Evolutionary conservation across 148 eudicot species (phyloP).

Genomic region (Suaeda aralocaspica): DNA sequence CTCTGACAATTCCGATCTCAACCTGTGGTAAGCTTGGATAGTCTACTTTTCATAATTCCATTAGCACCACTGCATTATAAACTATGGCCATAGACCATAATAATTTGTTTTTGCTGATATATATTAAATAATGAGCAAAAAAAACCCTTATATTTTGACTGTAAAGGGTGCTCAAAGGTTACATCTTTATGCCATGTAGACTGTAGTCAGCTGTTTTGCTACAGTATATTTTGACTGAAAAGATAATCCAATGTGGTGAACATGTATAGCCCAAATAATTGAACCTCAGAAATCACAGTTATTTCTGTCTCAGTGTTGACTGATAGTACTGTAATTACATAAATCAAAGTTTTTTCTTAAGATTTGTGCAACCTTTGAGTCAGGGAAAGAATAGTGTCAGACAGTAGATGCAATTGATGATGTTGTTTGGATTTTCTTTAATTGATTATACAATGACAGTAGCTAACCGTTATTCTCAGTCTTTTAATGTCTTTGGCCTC

Average conservation of each 20-base stretch:
- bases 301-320: conserved; percentile 15
- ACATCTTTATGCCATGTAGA: too few relatives aligned
- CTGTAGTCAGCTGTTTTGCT: too few relatives aligned
- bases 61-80: too few relatives aligned
- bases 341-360: background rate
- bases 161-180: too few relatives aligned
- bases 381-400: background rate
- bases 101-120: too few relatives aligned
- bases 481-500: background rate
- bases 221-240: background rate
- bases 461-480: conserved; percentile 1
- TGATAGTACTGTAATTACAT: background rate
- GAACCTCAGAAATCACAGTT: conserved; percentile 1
- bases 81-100: too few relatives aligned
- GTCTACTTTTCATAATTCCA: too few relatives aligned
- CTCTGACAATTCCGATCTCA: too few relatives aligned
- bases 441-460: background rate
- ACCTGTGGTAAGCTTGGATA: too few relatives aligned
- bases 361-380: conserved; percentile 17
- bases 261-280: conserved; percentile 7
- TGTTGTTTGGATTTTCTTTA: background rate
- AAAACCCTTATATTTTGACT: too few relatives aligned
- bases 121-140: too few relatives aligned
- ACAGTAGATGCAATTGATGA: conserved; percentile 1
- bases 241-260: background rate